A percentile compares a stretch with the other conserved stretches of the same genome.
phyloP scores from a whole-genome alignment of 2,329 filamentous ascomycete genomes.

The Fonsecaea pugnacius region DNA sequence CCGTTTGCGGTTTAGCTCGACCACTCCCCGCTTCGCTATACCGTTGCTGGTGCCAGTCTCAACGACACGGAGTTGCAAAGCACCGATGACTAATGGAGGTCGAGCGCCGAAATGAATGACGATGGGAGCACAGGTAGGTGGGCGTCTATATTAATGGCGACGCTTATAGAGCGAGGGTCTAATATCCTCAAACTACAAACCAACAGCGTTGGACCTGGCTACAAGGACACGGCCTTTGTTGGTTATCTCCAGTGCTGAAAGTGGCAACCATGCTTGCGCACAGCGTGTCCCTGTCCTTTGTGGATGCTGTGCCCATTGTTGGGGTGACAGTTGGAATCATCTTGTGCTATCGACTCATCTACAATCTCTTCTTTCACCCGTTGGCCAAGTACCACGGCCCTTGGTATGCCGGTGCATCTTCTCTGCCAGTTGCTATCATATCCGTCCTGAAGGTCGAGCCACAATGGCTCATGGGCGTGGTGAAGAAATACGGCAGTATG shows the following conservation, averaged over 20 bases:
- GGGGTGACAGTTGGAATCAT: not conserved
- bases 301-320: not conserved
- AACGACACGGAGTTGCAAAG: too few relatives aligned
- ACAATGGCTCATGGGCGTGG: constrained; percentile 7
- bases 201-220: too few relatives aligned
- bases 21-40: too few relatives aligned
- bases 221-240: not conserved
- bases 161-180: too few relatives aligned
- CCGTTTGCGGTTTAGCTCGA: too few relatives aligned
- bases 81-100: too few relatives aligned
- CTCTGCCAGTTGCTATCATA: not conserved
- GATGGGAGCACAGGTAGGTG: too few relatives aligned
- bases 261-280: not conserved
- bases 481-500: constrained; percentile 10
- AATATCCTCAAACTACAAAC: too few relatives aligned
- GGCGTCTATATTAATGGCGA: too few relatives aligned
- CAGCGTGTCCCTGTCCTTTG: not conserved
- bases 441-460: constrained; percentile 9
- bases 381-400: constrained; percentile 1
- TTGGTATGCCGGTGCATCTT: constrained; percentile 6
- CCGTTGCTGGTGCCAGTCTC: too few relatives aligned
- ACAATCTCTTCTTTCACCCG: constrained; percentile 7
- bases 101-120: too few relatives aligned
- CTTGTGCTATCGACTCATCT: not conserved
- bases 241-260: not conserved